Percentiles rank a stretch among this genome's conserved stretches.
phyloP scores from a whole-genome alignment of 805 yeast genomes.

The Zygotorulaspora sp. region DNA sequence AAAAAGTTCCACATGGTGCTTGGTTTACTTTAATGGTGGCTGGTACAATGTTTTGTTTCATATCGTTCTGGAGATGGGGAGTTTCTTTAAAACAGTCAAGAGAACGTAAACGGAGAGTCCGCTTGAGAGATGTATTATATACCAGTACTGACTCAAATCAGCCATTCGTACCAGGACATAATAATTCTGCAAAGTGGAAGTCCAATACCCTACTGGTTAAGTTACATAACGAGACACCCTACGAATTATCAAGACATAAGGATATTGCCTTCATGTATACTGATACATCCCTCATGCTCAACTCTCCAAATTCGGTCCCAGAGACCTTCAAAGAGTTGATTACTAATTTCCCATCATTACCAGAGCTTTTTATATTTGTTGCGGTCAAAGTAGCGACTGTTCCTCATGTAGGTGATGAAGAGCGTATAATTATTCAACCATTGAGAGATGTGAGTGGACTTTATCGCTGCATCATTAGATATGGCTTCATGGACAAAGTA shows the following conservation, averaged over 20 bases:
- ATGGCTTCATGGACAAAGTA: slow-evolving; percentile 45
- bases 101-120: slow-evolving; percentile 36
- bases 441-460: slow-evolving; percentile 42
- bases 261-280: slow-evolving; percentile 4
- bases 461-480: slow-evolving; percentile 45
- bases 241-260: slow-evolving; percentile 1
- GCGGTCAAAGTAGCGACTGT: slow-evolving; percentile 40
- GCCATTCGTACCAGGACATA: background rate
- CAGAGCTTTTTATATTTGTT: slow-evolving; percentile 43
- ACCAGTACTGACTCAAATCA: slow-evolving; percentile 47
- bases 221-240: background rate
- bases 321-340: slow-evolving; percentile 6
- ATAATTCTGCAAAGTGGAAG: background rate
- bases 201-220: background rate
- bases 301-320: slow-evolving; percentile 5
- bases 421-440: slow-evolving; percentile 39
- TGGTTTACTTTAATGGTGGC: slow-evolving; percentile 55
- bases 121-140: slow-evolving; percentile 38
- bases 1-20: slow-evolving; percentile 54
- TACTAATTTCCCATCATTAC: slow-evolving; percentile 41
- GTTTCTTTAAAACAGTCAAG: slow-evolving; percentile 39
- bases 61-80: slow-evolving; percentile 47
- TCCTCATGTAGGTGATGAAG: slow-evolving; percentile 41
- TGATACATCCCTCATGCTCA: background rate
- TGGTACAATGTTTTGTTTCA: slow-evolving; percentile 36